phyloP scores from a whole-genome alignment of 495 filamentous ascomycete species.

The Aspergillus funiculosus region DNA sequence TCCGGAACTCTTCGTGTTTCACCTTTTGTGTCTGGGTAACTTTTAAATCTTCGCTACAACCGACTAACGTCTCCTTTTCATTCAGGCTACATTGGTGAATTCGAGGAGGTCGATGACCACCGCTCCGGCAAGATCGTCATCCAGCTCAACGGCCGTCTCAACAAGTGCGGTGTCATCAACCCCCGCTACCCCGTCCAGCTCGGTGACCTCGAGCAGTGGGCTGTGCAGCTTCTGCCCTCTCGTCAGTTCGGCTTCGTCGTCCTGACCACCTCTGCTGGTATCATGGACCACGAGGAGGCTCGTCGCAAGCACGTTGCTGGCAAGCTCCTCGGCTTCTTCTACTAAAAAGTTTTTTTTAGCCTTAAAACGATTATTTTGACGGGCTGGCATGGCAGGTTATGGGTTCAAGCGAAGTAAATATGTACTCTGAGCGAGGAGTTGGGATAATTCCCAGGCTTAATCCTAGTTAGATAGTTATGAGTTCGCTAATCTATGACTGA shows the following conservation, averaged over 20 bases:
- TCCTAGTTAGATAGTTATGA: conserved; percentile 14
- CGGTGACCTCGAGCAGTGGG: conserved; percentile 96
- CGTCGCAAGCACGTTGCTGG: conserved; percentile 94
- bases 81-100: conserved; percentile 98
- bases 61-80: conserved; percentile 46
- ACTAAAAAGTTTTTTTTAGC: conserved; percentile 54
- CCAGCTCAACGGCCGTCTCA: conserved; percentile 88
- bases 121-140: conserved; percentile 97
- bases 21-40: conserved; percentile 15
- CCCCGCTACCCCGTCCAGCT: conserved; percentile 98
- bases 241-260: conserved; percentile 99
- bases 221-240: conserved; percentile 93
- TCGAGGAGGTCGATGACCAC: conserved; percentile 99
- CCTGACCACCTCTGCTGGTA: conserved; percentile 95
- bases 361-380: conserved; percentile 24
- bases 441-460: conserved; percentile 21
- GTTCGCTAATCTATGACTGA: conserved; percentile 3
- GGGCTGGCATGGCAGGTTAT: conserved; percentile 24
- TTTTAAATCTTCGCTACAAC: conserved; percentile 24
- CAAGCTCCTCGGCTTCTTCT: conserved; percentile 97
- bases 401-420: conserved; percentile 17
- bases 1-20: conserved; percentile 40
- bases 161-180: conserved; percentile 99
- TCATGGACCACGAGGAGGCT: conserved; percentile 99
- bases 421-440: conserved; percentile 32